Conservation (phyloP, 2,329 filamentous ascomycete genomes). For the Dryadomyces sulphureus region DNA sequence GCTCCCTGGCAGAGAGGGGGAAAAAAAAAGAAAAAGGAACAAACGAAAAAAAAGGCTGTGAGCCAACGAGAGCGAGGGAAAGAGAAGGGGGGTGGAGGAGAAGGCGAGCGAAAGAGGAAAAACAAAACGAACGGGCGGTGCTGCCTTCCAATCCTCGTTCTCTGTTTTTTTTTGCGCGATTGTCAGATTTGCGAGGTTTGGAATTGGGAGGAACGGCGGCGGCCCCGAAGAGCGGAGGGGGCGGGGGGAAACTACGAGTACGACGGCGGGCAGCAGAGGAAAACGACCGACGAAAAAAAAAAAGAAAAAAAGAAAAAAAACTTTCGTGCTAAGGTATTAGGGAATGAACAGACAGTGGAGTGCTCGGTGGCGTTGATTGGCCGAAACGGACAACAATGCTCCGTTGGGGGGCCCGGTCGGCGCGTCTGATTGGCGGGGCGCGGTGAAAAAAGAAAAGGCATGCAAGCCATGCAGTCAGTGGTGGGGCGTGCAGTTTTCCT, state of each 20-base stretch:
- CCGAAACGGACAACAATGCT: not conserved
- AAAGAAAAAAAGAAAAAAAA: not conserved
- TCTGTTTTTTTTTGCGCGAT: slow-evolving; percentile 5
- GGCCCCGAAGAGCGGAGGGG: slow-evolving; percentile 11
- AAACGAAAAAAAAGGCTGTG: too few relatives aligned
- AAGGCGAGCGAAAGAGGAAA: not conserved
- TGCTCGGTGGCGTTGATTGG: not conserved
- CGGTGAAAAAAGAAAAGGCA: not conserved
- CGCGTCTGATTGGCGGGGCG: not conserved
- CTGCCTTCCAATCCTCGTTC: slow-evolving; percentile 10
- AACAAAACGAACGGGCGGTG: slow-evolving; percentile 4
- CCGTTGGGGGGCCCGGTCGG: not conserved
- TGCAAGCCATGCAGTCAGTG: slow-evolving; percentile 2
- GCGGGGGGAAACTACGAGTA: too few relatives aligned
- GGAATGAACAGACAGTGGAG: not conserved
- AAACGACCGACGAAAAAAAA: slow-evolving; percentile 3
- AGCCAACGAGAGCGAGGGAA: too few relatives aligned
- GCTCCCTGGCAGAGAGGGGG: not conserved
- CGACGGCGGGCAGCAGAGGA: not conserved
- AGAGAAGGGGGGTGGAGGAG: too few relatives aligned
- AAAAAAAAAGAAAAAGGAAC: not conserved
- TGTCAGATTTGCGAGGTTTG: slow-evolving; percentile 3
- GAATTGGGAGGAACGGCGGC: slow-evolving; percentile 7
- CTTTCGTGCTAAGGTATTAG: too few relatives aligned
- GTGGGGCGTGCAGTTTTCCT: not conserved